phyloP scores from a whole-genome alignment of 2,329 filamentous ascomycete genomes.

The Shiraia sp. region DNA sequence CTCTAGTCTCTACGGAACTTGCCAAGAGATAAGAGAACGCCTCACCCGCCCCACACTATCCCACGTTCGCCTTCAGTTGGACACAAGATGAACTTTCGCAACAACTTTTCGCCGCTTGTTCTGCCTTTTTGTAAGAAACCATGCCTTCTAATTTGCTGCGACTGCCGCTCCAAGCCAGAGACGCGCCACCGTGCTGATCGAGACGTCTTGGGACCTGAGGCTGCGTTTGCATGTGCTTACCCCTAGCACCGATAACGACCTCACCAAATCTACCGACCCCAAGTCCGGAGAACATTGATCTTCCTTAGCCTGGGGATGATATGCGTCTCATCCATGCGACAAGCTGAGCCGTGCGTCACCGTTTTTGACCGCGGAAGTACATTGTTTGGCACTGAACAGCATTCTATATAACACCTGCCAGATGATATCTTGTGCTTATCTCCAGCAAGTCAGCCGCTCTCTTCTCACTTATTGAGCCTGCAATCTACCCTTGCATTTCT shows the following conservation, averaged over 20 bases:
- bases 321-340: slow-evolving; percentile 22
- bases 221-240: slow-evolving; percentile 13
- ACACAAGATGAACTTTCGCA: slow-evolving; percentile 19
- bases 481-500: slow-evolving; percentile 11
- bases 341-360: slow-evolving; percentile 30
- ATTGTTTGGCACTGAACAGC: slow-evolving; percentile 16
- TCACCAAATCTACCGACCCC: slow-evolving; percentile 17
- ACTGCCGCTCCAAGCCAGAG: slow-evolving; percentile 9
- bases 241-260: slow-evolving; percentile 35
- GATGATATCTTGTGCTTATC: slow-evolving; percentile 16
- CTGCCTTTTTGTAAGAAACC: slow-evolving; percentile 4
- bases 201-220: too few relatives aligned
- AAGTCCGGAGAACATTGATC: slow-evolving; percentile 26
- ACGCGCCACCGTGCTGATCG: slow-evolving; percentile 23
- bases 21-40: slow-evolving; percentile 45
- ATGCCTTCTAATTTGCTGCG: slow-evolving; percentile 14
- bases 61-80: slow-evolving; percentile 24
- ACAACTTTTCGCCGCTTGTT: slow-evolving; percentile 19
- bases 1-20: slow-evolving; percentile 23
- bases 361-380: slow-evolving; percentile 43
- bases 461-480: slow-evolving; percentile 5
- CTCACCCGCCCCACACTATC: slow-evolving; percentile 37
- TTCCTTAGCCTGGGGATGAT: slow-evolving; percentile 26
- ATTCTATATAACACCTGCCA: slow-evolving; percentile 29
- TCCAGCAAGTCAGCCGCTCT: slow-evolving; percentile 11